Conservation (phyloP, 768 basidiomycete genomes). For the Rhizopogon rudus region DNA sequence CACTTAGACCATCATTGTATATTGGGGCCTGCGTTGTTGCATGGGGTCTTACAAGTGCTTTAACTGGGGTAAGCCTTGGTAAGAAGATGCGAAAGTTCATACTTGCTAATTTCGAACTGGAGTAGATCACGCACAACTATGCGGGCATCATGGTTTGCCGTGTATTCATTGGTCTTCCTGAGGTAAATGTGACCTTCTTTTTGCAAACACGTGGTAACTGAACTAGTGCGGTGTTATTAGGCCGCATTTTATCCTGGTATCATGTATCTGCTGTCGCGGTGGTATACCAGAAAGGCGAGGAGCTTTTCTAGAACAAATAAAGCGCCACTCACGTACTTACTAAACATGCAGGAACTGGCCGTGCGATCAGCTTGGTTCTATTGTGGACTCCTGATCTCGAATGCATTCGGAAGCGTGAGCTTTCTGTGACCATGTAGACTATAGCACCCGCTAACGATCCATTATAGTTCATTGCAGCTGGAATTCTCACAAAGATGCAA, state of each 20-base stretch:
- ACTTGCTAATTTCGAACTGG: background rate
- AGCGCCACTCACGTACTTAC: background rate
- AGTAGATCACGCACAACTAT: slow-evolving; percentile 49
- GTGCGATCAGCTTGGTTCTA: slow-evolving; percentile 60
- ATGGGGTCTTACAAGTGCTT: slow-evolving; percentile 60
- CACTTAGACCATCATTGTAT: slow-evolving; percentile 51
- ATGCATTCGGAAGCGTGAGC: slow-evolving; percentile 62
- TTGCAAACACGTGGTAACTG: too few species aligned
- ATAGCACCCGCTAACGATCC: background rate
- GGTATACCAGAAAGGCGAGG: slow-evolving; percentile 43
- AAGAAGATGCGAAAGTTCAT: background rate
- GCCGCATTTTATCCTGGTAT: slow-evolving; percentile 64
- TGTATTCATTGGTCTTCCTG: slow-evolving; percentile 59
- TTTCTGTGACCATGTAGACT: background rate
- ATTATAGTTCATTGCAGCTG: slow-evolving; percentile 64
- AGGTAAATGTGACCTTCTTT: slow-evolving; percentile 25
- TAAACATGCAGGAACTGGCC: slow-evolving; percentile 47
- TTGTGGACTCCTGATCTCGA: slow-evolving; percentile 55
- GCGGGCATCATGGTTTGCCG: slow-evolving; percentile 52
- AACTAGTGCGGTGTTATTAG: slow-evolving; percentile 15
- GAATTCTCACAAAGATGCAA: slow-evolving; percentile 65
- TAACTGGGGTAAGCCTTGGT: slow-evolving; percentile 46
- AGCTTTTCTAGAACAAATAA: background rate
- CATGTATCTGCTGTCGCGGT: slow-evolving; percentile 43
- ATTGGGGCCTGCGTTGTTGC: slow-evolving; percentile 54